These are phyloP conservation scores for Annona cherimola DNA, from an alignment of 164 flowering plant genomes.

Conservation along the genomic window DNA sequence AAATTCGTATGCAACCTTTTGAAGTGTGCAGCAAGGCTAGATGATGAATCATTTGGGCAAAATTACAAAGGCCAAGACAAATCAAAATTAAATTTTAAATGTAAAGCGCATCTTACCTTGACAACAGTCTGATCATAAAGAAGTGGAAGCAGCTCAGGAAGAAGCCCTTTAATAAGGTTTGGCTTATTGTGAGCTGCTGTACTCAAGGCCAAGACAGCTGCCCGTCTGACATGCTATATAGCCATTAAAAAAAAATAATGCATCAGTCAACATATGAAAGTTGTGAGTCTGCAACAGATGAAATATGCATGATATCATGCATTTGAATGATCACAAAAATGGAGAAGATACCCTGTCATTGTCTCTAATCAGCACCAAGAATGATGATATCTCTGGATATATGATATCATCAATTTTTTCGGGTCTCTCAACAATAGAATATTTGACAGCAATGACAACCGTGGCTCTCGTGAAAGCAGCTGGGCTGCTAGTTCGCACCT, in stretches of 20 bases:
- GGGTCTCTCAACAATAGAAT: slow-evolving; percentile 93
- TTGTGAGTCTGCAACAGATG: neutral
- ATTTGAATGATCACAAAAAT: neutral
- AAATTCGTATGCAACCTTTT: too few relatives aligned
- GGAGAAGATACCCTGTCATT: slow-evolving; percentile 63
- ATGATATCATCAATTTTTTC: slow-evolving; percentile 92
- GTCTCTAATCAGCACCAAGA: slow-evolving; percentile 91
- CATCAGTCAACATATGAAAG: neutral
- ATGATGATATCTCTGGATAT: slow-evolving; percentile 84
- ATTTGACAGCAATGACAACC: slow-evolving; percentile 88
- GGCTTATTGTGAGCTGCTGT: slow-evolving; percentile 99
- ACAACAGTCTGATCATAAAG: slow-evolving; percentile 94
- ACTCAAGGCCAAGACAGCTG: slow-evolving; percentile 93
- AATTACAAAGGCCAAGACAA: too few relatives aligned
- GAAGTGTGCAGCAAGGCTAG: too few relatives aligned
- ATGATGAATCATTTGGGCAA: too few relatives aligned
- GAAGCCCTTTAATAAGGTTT: slow-evolving; percentile 83
- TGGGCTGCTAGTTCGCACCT: slow-evolving; percentile 75
- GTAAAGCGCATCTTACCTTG: slow-evolving; percentile 49
- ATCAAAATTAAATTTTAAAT: neutral
- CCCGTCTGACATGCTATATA: slow-evolving; percentile 97
- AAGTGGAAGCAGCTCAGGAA: slow-evolving; percentile 88
- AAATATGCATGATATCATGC: neutral
- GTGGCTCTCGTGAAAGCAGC: slow-evolving; percentile 98
- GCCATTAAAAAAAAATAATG: slow-evolving; percentile 1